phyloP scores from a whole-genome alignment of 1,284 basidiomycete species.

The Heterobasidion parviporum region DNA sequence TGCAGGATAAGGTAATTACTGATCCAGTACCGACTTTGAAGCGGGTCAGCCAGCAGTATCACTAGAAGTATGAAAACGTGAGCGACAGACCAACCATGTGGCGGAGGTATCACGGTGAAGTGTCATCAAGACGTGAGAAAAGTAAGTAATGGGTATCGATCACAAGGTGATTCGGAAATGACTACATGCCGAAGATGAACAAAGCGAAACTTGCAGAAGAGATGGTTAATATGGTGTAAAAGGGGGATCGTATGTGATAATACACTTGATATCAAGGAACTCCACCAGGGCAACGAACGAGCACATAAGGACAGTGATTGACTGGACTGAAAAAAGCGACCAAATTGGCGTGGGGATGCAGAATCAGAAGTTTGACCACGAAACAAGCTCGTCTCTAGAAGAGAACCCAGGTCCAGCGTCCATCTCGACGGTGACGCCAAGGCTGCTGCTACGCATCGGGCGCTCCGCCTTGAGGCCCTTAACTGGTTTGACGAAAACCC shows the following conservation, averaged over 20 bases:
- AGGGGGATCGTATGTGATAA: too few species aligned
- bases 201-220: too few species aligned
- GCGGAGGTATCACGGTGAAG: neutral
- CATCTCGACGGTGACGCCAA: conserved; percentile 52
- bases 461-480: conserved; percentile 50
- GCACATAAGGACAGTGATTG: neutral
- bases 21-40: too few species aligned
- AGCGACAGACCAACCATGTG: neutral
- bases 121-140: neutral
- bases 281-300: too few species aligned
- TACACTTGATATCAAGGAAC: too few species aligned
- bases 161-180: neutral
- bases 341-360: neutral
- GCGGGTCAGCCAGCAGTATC: neutral
- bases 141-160: neutral
- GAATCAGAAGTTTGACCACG: conserved; percentile 59
- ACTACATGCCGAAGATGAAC: too few species aligned
- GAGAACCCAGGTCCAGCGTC: conserved; percentile 27
- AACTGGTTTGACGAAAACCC: conserved; percentile 60
- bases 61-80: neutral
- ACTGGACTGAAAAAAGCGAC: neutral
- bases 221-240: too few species aligned
- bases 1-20: too few species aligned
- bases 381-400: conserved; percentile 42
- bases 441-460: conserved; percentile 52